Conservation (phyloP, 306 rosid genomes). For the Lagenaria siceraria region DNA sequence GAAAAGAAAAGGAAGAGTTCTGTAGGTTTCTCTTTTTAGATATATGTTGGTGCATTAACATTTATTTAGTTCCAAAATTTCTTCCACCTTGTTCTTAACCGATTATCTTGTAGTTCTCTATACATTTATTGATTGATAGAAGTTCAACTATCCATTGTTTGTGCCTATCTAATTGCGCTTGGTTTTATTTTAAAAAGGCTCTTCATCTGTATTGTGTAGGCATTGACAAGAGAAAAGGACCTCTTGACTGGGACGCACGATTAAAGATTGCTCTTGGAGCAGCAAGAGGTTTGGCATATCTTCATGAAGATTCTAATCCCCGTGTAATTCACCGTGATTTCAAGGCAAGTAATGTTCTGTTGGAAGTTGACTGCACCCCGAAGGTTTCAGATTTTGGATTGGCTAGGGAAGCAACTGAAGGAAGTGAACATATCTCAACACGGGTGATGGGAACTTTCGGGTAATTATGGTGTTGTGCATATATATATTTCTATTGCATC, state of each 20-base stretch:
- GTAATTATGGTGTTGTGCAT: conserved; percentile 21
- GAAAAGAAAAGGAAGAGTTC: not conserved
- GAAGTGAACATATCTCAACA: conserved; percentile 74
- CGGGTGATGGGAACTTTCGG: conserved; percentile 98
- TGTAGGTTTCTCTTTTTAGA: not conserved
- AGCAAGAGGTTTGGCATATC: conserved; percentile 96
- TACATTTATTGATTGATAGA: not conserved
- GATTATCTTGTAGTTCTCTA: not conserved
- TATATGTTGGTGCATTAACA: not conserved
- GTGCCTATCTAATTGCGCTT: not conserved
- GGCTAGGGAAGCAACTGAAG: conserved; percentile 97
- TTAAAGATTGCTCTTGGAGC: conserved; percentile 90
- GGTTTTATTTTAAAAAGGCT: not conserved
- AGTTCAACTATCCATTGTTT: not conserved
- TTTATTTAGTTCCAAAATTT: not conserved
- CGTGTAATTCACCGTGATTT: conserved; percentile 94
- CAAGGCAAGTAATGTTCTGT: conserved; percentile 79
- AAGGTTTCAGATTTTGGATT: conserved; percentile 96
- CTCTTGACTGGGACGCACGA: conserved; percentile 93
- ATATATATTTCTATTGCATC: not conserved
- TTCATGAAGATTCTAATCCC: conserved; percentile 94
- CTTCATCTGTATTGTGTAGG: conserved; percentile 28
- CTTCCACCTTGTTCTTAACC: not conserved
- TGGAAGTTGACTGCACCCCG: conserved; percentile 88
- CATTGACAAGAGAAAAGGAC: conserved; percentile 49